phyloP scores from a whole-genome alignment of 768 basidiomycete genomes.

The Kwoniella europaea region DNA sequence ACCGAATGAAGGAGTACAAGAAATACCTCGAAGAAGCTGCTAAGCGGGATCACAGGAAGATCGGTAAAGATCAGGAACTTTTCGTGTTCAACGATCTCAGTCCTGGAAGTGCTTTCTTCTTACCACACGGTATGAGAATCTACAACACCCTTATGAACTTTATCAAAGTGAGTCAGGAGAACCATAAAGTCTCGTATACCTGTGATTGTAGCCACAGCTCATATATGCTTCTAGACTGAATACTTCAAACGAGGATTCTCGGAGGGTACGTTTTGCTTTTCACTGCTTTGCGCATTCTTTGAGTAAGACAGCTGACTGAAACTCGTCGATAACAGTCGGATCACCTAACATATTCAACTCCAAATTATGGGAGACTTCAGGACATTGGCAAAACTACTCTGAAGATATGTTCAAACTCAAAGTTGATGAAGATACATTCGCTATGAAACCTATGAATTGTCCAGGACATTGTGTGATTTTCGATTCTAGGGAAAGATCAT shows the following conservation, averaged over 20 bases:
- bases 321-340: slow-evolving; percentile 67
- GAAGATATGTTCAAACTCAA: slow-evolving; percentile 97
- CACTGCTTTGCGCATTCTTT: no score
- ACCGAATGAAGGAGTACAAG: slow-evolving; percentile 93
- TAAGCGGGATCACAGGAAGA: slow-evolving; percentile 96
- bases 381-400: slow-evolving; percentile 97
- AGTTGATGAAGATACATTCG: slow-evolving; percentile 95
- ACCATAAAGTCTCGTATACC: background rate
- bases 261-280: slow-evolving; percentile 67
- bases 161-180: slow-evolving; percentile 71
- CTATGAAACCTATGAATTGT: slow-evolving; percentile 98
- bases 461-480: slow-evolving; percentile 95
- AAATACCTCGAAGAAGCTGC: slow-evolving; percentile 94
- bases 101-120: slow-evolving; percentile 94
- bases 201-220: slow-evolving; percentile 1
- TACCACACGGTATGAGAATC: slow-evolving; percentile 94
- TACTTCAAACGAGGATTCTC: slow-evolving; percentile 95
- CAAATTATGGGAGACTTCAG: slow-evolving; percentile 97
- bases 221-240: slow-evolving; percentile 66
- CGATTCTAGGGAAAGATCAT: slow-evolving; percentile 88
- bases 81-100: slow-evolving; percentile 98
- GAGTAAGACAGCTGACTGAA: no score
- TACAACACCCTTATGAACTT: slow-evolving; percentile 91
- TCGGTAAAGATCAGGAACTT: slow-evolving; percentile 95
- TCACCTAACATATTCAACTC: slow-evolving; percentile 97